These are phyloP conservation scores for Neodidymelliopsis sp. DNA, from an alignment of 2,329 filamentous ascomycete genomes.

Conservation along the genomic window DNA sequence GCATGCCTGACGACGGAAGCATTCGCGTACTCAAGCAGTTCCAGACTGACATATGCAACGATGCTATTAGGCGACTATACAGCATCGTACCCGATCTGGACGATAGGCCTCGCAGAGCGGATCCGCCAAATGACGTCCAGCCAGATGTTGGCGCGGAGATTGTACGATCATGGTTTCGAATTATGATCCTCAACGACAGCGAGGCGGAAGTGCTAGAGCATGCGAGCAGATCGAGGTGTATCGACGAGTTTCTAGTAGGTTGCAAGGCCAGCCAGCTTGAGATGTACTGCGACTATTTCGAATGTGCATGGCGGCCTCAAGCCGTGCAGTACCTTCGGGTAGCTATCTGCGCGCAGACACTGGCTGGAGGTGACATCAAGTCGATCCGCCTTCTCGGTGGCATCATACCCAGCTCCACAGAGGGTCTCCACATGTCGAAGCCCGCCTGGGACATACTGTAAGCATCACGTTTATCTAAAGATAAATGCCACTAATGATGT, in stretches of 20 bases:
- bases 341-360: constrained; percentile 37
- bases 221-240: constrained; percentile 33
- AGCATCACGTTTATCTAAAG: background rate
- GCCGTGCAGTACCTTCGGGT: constrained; percentile 38
- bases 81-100: constrained; percentile 36
- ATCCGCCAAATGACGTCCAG: constrained; percentile 11
- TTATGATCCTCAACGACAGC: constrained; percentile 42
- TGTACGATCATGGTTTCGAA: constrained; percentile 38
- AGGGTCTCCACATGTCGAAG: constrained; percentile 35
- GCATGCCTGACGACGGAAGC: constrained; percentile 35
- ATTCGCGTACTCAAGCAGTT: constrained; percentile 40
- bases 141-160: constrained; percentile 34
- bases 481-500: background rate
- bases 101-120: background rate
- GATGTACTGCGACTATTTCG: constrained; percentile 40
- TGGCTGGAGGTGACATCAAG: constrained; percentile 37
- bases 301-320: constrained; percentile 40
- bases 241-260: constrained; percentile 30
- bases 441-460: constrained; percentile 43
- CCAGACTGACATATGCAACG: constrained; percentile 33
- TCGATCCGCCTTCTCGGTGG: constrained; percentile 34
- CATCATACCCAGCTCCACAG: constrained; percentile 33
- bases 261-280: constrained; percentile 39
- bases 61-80: constrained; percentile 32
- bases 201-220: constrained; percentile 32